Conservation (phyloP, 192 early-diverging fungal species). For the Linnemannia exigua region DNA sequence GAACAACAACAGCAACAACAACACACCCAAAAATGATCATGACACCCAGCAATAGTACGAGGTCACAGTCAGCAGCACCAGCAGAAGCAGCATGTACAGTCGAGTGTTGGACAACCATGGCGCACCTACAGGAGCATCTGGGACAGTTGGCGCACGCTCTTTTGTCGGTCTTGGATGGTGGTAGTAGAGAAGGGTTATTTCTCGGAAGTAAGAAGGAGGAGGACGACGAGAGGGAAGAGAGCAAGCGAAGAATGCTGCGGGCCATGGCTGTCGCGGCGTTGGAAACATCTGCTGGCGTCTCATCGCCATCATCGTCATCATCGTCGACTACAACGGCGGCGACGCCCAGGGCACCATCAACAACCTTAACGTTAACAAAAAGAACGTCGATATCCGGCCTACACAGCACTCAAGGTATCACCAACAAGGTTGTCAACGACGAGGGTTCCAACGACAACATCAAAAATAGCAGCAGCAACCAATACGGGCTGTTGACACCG, state of each 20-base stretch:
- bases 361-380: no score
- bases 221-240: not conserved
- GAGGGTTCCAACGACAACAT: not conserved
- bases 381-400: not conserved
- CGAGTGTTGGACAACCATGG: slow-evolving; percentile 5
- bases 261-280: not conserved
- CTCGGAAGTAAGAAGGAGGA: not conserved
- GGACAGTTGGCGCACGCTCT: slow-evolving; percentile 4
- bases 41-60: not conserved
- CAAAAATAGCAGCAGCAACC: not conserved
- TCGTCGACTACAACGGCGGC: not conserved
- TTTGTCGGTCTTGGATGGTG: not conserved
- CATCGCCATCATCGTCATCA: not conserved
- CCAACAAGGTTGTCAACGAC: not conserved
- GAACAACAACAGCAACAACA: not conserved
- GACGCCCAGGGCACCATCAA: not conserved
- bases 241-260: not conserved
- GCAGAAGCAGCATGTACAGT: not conserved
- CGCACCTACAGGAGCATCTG: not conserved
- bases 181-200: no score
- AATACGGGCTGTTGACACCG: not conserved
- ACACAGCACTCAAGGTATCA: not conserved
- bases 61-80: not conserved
- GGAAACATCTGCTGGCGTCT: not conserved
- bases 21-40: not conserved